Base-by-base conservation (phyloP, 768 basidiomycete genomes). In the Pisolithus microcarpus region DNA sequence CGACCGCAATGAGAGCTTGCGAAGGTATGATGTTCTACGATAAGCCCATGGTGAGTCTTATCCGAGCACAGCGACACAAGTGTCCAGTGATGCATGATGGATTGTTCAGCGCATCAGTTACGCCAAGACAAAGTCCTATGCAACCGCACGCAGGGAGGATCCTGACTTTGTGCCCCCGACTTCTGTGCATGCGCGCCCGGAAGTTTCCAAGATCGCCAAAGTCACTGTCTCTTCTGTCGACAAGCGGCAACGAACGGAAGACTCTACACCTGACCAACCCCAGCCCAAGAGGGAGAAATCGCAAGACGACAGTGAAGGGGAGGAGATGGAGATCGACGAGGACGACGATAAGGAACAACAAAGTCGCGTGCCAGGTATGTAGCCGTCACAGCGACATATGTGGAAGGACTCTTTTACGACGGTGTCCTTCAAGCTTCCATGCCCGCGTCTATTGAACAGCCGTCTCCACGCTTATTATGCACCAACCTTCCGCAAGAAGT, bases 281-380 rank as follows among this genome's bases (percentile, higher is more conserved):
- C 73, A 72, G 40, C 58, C 75, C 24, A 95, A 94, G 72, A 79
- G 83, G 55, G 80, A 82, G 60, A 89, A 81, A 65, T 70, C 75
- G 40, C 79, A 80, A 44, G 82, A 82, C 11, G 71, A 72, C 13
- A 79, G 69, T 56, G 87, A 89, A 55, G 91, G 83, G 49, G 87
- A 87, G 63, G 90, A 92, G 71, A 94, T 94, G 85, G 92, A 95
- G 70, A 90, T 92, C 61, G 91, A 93, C 53, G 91, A 93, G 46
- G 91, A 96, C 43, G 86, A 89, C 43, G 84, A 87, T 49, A 64
- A 71, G 36, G 70, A 71, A 43, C 75, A 69, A 53, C 68, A 66
- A 53, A 67, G 52, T 45, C 65, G 59, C 53, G 66, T 70, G 57
- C 58, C 72, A 57, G 77, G 80, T 82, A 75, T 65, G 79, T 74